These are phyloP conservation scores for Cutaneotrichosporon mucoides DNA, from an alignment of 1,284 basidiomycete genomes.

Conservation along the genomic window DNA sequence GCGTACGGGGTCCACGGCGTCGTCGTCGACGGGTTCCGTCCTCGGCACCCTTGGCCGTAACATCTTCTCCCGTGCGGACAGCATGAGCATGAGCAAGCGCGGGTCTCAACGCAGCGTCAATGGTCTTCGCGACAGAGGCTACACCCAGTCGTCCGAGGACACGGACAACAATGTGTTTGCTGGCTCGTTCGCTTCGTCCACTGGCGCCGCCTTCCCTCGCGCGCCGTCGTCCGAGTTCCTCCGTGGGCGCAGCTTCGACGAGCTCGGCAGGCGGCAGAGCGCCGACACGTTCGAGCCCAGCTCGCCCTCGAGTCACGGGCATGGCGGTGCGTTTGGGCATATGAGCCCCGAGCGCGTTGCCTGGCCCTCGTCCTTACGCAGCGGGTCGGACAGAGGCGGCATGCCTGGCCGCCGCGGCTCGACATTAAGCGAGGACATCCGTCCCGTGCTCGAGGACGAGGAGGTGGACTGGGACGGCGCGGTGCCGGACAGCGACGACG, in stretches of 20 bases:
- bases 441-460: conserved; percentile 24
- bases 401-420: conserved; percentile 26
- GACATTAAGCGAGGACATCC: conserved; percentile 27
- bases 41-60: conserved; percentile 14
- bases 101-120: conserved; percentile 21
- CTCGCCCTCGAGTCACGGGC: conserved; percentile 17
- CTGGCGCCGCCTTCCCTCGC: conserved; percentile 14
- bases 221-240: conserved; percentile 15
- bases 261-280: conserved; percentile 17
- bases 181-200: conserved; percentile 30
- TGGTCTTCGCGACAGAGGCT: conserved; percentile 7
- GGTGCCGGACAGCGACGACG: conserved; percentile 20
- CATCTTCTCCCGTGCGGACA: conserved; percentile 21
- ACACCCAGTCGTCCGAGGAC: conserved; percentile 33
- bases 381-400: conserved; percentile 8
- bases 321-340: conserved; percentile 1
- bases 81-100: conserved; percentile 12
- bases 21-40: conserved; percentile 14
- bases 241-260: conserved; percentile 32
- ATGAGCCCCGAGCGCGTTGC: conserved; percentile 13
- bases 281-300: conserved; percentile 32
- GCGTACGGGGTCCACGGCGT: conserved; percentile 10
- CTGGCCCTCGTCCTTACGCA: conserved; percentile 16
- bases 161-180: conserved; percentile 18
- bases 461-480: conserved; percentile 43